Percentiles rank a stretch among this genome's conserved stretches.
Evolutionary conservation across 495 filamentous ascomycete species (phyloP).

Genomic region (Penicillium waksmanii): DNA sequence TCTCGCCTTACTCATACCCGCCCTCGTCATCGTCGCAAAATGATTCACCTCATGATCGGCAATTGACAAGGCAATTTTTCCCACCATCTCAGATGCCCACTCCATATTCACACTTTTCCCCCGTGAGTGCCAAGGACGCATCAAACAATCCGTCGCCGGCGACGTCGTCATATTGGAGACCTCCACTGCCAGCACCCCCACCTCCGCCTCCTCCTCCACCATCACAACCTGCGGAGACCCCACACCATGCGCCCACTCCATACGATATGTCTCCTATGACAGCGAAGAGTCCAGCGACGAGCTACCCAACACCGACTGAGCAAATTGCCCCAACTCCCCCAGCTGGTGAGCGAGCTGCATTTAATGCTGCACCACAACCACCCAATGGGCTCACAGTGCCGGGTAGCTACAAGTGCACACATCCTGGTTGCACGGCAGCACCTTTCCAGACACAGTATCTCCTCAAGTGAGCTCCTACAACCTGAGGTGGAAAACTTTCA

Average conservation of each 20-base stretch:
- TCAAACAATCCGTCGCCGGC: constrained; percentile 46
- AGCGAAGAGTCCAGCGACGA: constrained; percentile 40
- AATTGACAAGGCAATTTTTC: constrained; percentile 29
- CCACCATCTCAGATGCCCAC: constrained; percentile 36
- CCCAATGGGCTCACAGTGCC: constrained; percentile 29
- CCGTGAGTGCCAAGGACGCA: constrained; percentile 43
- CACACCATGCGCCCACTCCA: constrained; percentile 16
- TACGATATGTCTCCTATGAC: constrained; percentile 36
- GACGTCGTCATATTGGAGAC: constrained; percentile 33
- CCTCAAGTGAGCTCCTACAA: constrained; percentile 63
- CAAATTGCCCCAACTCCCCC: constrained; percentile 23
- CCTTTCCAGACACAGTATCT: constrained; percentile 94
- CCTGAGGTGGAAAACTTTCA: not conserved
- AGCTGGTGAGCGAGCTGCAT: constrained; percentile 29
- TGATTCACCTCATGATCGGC: constrained; percentile 40
- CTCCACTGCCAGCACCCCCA: constrained; percentile 25
- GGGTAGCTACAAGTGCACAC: constrained; percentile 63
- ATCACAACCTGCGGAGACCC: constrained; percentile 12
- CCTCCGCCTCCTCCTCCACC: constrained; percentile 11
- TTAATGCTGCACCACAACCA: constrained; percentile 24
- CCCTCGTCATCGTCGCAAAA: constrained; percentile 37
- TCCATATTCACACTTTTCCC: constrained; percentile 46
- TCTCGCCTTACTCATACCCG: constrained; percentile 23
- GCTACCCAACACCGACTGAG: constrained; percentile 50
- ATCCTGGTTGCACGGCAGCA: constrained; percentile 74